Evolutionary conservation across 495 filamentous ascomycete genomes (phyloP).

Genomic region (Neurospora sp.): DNA sequence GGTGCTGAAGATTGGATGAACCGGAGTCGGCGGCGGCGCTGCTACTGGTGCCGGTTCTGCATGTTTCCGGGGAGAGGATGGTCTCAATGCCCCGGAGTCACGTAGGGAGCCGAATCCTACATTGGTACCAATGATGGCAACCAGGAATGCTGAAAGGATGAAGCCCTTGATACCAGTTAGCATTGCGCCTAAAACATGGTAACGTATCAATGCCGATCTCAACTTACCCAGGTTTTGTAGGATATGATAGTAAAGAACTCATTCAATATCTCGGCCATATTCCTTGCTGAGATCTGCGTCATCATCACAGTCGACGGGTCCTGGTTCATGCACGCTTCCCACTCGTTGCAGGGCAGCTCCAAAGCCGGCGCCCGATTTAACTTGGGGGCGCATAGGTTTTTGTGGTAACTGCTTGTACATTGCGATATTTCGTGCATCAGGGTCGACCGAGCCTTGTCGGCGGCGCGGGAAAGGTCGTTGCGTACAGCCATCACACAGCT

Average conservation of each 20-base stretch:
- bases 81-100: constrained; percentile 5
- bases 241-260: constrained; percentile 36
- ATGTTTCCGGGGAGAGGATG: background rate
- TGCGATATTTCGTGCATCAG: constrained; percentile 61
- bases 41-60: constrained; percentile 8
- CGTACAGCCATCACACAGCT: constrained; percentile 60
- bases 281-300: constrained; percentile 30
- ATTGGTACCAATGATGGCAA: constrained; percentile 46
- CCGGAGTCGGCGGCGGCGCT: constrained; percentile 9
- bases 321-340: constrained; percentile 78
- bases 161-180: constrained; percentile 33
- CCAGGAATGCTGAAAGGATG: constrained; percentile 44
- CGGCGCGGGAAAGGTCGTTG: constrained; percentile 62
- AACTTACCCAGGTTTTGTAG: constrained; percentile 38
- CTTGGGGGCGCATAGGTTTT: constrained; percentile 58
- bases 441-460: constrained; percentile 49
- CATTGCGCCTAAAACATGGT: background rate
- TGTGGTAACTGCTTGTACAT: constrained; percentile 58
- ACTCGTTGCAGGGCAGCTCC: constrained; percentile 59
- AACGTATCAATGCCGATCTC: too few relatives aligned
- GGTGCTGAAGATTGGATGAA: constrained; percentile 21
- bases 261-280: constrained; percentile 37
- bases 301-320: constrained; percentile 31
- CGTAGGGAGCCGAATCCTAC: constrained; percentile 38
- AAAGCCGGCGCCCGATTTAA: constrained; percentile 59